phyloP scores from a whole-genome alignment of 768 basidiomycete genomes.

The Omphalotus guepiniiformis region DNA sequence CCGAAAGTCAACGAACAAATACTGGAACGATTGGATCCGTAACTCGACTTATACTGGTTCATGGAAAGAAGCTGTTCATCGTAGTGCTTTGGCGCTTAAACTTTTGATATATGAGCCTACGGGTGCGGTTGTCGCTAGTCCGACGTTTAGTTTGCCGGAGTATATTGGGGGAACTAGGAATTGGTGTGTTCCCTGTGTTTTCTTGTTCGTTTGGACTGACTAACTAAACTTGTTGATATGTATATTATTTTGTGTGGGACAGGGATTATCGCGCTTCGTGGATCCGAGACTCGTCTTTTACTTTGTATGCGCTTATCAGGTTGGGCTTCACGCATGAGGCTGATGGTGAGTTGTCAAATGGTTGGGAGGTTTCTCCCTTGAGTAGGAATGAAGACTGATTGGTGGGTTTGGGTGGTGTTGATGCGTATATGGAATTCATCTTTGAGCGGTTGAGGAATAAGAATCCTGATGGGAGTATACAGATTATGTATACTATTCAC shows the following conservation, averaged over 20 bases:
- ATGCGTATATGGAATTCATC: slow-evolving; percentile 90
- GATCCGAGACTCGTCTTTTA: slow-evolving; percentile 97
- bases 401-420: not conserved
- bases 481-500: slow-evolving; percentile 98
- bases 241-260: not conserved
- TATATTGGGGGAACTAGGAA: slow-evolving; percentile 87
- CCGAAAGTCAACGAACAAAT: slow-evolving; percentile 62
- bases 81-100: slow-evolving; percentile 92
- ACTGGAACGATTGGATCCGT: slow-evolving; percentile 90
- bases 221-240: not conserved
- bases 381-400: not conserved
- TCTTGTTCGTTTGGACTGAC: not conserved
- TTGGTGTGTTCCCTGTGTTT: slow-evolving; percentile 46
- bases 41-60: slow-evolving; percentile 85
- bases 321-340: slow-evolving; percentile 94
- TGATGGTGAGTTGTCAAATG: slow-evolving; percentile 49
- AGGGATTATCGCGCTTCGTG: slow-evolving; percentile 48
- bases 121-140: slow-evolving; percentile 89
- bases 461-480: slow-evolving; percentile 87
- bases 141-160: slow-evolving; percentile 93
- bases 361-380: not conserved
- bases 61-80: slow-evolving; percentile 94
- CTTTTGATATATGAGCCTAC: slow-evolving; percentile 91
- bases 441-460: slow-evolving; percentile 76
- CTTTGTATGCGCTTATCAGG: slow-evolving; percentile 89